phyloP scores from a whole-genome alignment of 352 stramenopile genomes.

The Aphanomyces stellatus region DNA sequence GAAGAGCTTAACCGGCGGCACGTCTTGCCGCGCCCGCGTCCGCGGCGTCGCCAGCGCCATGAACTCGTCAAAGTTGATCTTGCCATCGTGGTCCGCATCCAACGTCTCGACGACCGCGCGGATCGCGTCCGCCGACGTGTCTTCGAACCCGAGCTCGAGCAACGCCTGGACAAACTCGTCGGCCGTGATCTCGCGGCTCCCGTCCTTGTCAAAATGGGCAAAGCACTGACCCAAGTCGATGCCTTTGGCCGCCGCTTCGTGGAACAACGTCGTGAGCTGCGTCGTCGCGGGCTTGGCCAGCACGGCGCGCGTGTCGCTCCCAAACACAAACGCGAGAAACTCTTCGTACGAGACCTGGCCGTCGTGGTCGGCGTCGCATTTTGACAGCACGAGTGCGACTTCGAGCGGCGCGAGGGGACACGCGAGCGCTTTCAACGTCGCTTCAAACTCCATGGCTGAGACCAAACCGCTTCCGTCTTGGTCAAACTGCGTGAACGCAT shows the following conservation, averaged over 20 bases:
- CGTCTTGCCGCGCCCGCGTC: neutral
- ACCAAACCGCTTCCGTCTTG: slow-evolving; percentile 47
- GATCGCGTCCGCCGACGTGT: slow-evolving; percentile 14
- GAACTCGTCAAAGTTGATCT: slow-evolving; percentile 30
- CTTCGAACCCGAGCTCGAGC: slow-evolving; percentile 29
- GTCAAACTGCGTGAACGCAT: slow-evolving; percentile 78
- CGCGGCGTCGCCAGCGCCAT: slow-evolving; percentile 16
- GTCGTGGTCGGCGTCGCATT: slow-evolving; percentile 56
- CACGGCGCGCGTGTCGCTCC: neutral
- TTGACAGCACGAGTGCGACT: slow-evolving; percentile 27
- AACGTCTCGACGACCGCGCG: slow-evolving; percentile 25
- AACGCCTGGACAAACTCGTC: slow-evolving; percentile 26
- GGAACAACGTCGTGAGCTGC: slow-evolving; percentile 34
- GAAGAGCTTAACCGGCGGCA: slow-evolving; percentile 23
- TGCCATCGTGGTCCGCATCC: slow-evolving; percentile 20
- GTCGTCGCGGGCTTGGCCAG: neutral
- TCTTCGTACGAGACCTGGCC: slow-evolving; percentile 46
- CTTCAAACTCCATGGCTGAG: slow-evolving; percentile 45
- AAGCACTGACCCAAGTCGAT: slow-evolving; percentile 57
- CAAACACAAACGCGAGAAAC: slow-evolving; percentile 43
- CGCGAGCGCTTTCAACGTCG: slow-evolving; percentile 35
- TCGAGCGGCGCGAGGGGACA: slow-evolving; percentile 26
- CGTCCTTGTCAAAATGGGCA: slow-evolving; percentile 78
- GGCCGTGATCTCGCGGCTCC: slow-evolving; percentile 26
- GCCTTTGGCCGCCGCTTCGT: slow-evolving; percentile 34